A percentile compares a stretch with the other conserved stretches of the same genome.
These are phyloP conservation scores for Venturia carpophila DNA, from an alignment of 2,329 filamentous ascomycete genomes.

Conservation along the genomic window DNA sequence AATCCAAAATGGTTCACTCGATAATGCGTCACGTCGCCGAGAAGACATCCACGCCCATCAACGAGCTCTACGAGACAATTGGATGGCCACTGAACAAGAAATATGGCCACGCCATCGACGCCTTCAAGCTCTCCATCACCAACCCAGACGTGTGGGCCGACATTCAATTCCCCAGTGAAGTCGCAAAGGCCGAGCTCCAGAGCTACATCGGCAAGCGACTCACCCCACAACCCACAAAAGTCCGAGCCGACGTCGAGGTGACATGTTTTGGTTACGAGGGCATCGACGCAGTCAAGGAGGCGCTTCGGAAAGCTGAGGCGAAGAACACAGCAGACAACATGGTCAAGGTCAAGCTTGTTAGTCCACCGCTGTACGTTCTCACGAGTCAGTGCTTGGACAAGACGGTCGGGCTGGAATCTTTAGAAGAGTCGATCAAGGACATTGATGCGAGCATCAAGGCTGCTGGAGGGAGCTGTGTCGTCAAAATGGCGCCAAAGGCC, in stretches of 20 bases:
- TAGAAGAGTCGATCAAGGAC: constrained; percentile 85
- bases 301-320: constrained; percentile 82
- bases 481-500: constrained; percentile 99
- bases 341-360: constrained; percentile 98
- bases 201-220: constrained; percentile 95
- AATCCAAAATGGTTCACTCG: constrained; percentile 98
- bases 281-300: constrained; percentile 94
- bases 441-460: constrained; percentile 73
- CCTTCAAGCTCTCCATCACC: constrained; percentile 98
- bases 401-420: constrained; percentile 67
- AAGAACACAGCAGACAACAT: constrained; percentile 87
- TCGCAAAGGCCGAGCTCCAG: constrained; percentile 81
- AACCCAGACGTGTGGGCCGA: constrained; percentile 96
- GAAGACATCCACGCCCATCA: constrained; percentile 91
- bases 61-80: constrained; percentile 87
- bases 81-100: constrained; percentile 97
- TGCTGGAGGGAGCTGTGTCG: constrained; percentile 69
- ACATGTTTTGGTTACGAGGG: constrained; percentile 63
- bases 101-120: constrained; percentile 92
- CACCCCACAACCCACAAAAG: constrained; percentile 97
- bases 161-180: constrained; percentile 76
- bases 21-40: constrained; percentile 99
- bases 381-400: constrained; percentile 96
- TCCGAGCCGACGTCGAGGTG: constrained; percentile 94
- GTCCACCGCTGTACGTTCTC: constrained; percentile 90